Percentiles rank a stretch among this genome's conserved stretches.
These are phyloP conservation scores for Candida orba DNA, from an alignment of 805 yeast species.

Conservation along the genomic window DNA sequence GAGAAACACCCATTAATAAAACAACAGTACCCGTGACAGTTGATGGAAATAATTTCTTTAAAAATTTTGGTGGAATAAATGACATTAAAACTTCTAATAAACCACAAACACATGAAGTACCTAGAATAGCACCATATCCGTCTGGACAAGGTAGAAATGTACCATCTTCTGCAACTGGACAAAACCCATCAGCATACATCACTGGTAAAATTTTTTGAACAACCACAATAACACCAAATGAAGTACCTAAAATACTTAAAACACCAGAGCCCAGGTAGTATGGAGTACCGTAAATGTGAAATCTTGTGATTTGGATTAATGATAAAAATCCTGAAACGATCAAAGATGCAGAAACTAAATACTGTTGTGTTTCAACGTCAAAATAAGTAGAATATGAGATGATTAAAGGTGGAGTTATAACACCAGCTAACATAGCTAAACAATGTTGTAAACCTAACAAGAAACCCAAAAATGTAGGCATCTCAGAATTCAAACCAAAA, in stretches of 20 bases:
- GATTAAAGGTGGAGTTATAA: constrained; percentile 76
- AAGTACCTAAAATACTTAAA: constrained; percentile 84
- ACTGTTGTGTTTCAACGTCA: constrained; percentile 42
- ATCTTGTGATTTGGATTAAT: constrained; percentile 69
- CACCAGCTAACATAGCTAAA: constrained; percentile 87
- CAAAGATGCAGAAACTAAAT: constrained; percentile 63
- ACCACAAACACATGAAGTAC: constrained; percentile 69
- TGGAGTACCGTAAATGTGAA: constrained; percentile 67
- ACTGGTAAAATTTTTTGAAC: constrained; percentile 70
- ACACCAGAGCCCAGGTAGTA: constrained; percentile 87
- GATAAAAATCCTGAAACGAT: constrained; percentile 70
- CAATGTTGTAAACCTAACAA: constrained; percentile 83
- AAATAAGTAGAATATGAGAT: constrained; percentile 63
- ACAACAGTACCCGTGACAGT: constrained; percentile 92
- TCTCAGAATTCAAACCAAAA: constrained; percentile 69
- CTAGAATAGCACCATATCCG: constrained; percentile 81
- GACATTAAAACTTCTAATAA: constrained; percentile 65
- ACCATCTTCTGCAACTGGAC: constrained; percentile 62
- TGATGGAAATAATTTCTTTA: constrained; percentile 78
- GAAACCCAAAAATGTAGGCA: constrained; percentile 73
- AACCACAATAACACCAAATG: constrained; percentile 81
- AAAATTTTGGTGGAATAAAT: constrained; percentile 64
- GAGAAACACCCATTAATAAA: constrained; percentile 67
- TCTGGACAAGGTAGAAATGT: constrained; percentile 72
- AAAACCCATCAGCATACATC: constrained; percentile 67